phyloP scores from a whole-genome alignment of 2,329 filamentous ascomycete species.

The Pestalotiopsis sp. region DNA sequence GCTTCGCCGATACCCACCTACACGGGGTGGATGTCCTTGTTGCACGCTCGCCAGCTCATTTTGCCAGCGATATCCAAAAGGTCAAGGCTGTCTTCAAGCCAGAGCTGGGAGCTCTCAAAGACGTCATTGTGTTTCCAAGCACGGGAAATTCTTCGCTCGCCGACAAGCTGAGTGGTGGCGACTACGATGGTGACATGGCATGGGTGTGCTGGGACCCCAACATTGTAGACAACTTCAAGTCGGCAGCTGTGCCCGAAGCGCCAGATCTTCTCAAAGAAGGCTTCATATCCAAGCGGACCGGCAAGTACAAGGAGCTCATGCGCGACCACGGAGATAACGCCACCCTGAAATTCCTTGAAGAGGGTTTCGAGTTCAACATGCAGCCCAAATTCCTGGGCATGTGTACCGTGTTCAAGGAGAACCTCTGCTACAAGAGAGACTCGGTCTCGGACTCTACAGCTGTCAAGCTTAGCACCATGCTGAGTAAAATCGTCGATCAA shows the following conservation, averaged over 20 bases:
- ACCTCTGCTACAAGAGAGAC: conserved; percentile 60
- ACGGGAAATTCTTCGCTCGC: conserved; percentile 66
- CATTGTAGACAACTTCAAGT: conserved; percentile 69
- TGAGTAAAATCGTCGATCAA: conserved; percentile 59
- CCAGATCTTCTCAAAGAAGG: conserved; percentile 49
- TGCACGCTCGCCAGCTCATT: conserved; percentile 69
- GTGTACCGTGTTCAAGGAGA: conserved; percentile 67
- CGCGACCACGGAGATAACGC: conserved; percentile 19
- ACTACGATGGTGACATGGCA: conserved; percentile 80
- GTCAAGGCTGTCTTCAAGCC: conserved; percentile 61
- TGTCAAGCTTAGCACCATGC: conserved; percentile 52
- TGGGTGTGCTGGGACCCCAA: conserved; percentile 76
- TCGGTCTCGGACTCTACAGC: conserved; percentile 48
- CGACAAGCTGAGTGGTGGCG: conserved; percentile 73
- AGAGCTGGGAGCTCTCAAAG: conserved; percentile 68
- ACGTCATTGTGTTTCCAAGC: conserved; percentile 78
- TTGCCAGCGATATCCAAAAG: conserved; percentile 73
- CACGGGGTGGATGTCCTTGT: conserved; percentile 66
- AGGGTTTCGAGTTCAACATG: conserved; percentile 61
- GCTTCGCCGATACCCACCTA: conserved; percentile 55
- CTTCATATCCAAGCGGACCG: conserved; percentile 51
- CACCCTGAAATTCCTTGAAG: conserved; percentile 50
- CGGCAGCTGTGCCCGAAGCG: conserved; percentile 51
- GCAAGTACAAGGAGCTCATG: conserved; percentile 48
- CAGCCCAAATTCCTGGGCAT: conserved; percentile 60